Percentiles rank a stretch among this genome's conserved stretches.
Conservation (phyloP, 2,329 filamentous ascomycete species). For the Chaetomiaceae sp. region DNA sequence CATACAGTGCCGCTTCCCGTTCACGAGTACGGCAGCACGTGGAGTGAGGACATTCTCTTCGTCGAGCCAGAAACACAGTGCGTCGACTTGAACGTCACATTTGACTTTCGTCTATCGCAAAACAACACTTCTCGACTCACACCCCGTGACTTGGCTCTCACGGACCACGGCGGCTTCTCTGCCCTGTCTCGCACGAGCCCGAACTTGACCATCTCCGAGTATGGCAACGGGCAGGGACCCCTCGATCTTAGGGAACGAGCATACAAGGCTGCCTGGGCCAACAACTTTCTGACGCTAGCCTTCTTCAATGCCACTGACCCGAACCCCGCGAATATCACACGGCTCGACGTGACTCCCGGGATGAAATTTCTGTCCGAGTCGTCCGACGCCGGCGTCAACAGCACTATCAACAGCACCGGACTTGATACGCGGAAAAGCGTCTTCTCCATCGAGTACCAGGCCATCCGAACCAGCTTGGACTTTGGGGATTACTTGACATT, state of each 20-base stretch:
- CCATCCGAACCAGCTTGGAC: neutral
- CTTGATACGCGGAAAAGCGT: neutral
- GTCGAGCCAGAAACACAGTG: constrained; percentile 11
- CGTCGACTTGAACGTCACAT: constrained; percentile 11
- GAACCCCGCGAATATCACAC: neutral
- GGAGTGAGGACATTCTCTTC: constrained; percentile 14
- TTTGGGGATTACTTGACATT: constrained; percentile 8
- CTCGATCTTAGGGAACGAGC: constrained; percentile 5
- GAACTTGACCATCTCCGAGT: neutral
- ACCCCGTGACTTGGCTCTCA: neutral
- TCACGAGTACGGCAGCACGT: constrained; percentile 8
- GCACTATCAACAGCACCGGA: neutral
- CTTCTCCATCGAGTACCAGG: constrained; percentile 1
- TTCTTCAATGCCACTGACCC: constrained; percentile 7
- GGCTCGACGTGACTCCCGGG: neutral
- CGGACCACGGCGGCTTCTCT: constrained; percentile 11
- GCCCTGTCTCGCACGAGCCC: constrained; percentile 1
- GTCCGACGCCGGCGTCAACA: neutral
- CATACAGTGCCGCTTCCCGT: constrained; percentile 2
- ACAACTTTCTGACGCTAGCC: constrained; percentile 7
- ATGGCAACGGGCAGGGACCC: constrained; percentile 4
- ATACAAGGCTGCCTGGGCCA: constrained; percentile 12
- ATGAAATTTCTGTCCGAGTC: neutral
- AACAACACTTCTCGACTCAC: neutral
- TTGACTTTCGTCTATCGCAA: constrained; percentile 5